A percentile compares a stretch with the other conserved stretches of the same genome.
Conservation (phyloP, 2,329 filamentous ascomycete species). For the Epichloe uncinata region DNA sequence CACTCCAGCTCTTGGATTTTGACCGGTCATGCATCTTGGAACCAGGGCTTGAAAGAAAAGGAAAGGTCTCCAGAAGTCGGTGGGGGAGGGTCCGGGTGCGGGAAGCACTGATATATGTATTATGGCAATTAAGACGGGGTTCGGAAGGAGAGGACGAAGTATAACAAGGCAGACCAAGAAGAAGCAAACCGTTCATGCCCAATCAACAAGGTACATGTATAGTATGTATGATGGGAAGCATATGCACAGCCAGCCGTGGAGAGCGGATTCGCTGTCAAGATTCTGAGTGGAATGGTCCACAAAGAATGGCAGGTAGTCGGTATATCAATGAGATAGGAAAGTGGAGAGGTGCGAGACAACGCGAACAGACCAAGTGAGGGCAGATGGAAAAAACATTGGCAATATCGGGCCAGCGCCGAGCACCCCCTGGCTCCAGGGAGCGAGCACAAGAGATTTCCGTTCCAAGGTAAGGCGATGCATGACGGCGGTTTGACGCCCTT, state of each 20-base stretch:
- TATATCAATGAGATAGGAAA: not conserved
- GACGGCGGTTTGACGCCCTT: not conserved
- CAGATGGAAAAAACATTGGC: not conserved
- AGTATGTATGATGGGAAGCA: not conserved
- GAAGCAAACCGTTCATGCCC: constrained; percentile 1
- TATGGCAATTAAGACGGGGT: too few species aligned
- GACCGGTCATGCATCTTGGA: not conserved
- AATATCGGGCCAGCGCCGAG: not conserved
- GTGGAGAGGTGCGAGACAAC: not conserved
- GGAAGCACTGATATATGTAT: not conserved
- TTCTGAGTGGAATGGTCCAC: not conserved
- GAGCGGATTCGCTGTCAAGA: not conserved
- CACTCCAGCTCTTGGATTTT: constrained; percentile 2
- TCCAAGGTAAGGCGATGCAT: not conserved
- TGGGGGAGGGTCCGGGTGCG: not conserved
- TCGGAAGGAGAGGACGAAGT: too few species aligned
- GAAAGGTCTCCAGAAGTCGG: not conserved
- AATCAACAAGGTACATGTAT: not conserved
- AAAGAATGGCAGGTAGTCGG: constrained; percentile 1
- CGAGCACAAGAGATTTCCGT: not conserved
- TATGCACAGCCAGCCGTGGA: constrained; percentile 2
- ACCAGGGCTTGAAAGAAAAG: not conserved
- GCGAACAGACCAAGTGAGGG: not conserved
- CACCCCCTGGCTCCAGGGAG: not conserved
- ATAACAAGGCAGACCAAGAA: too few species aligned